Conservation (phyloP, 2,329 filamentous ascomycete species). For the Chaetomiaceae sp. region DNA sequence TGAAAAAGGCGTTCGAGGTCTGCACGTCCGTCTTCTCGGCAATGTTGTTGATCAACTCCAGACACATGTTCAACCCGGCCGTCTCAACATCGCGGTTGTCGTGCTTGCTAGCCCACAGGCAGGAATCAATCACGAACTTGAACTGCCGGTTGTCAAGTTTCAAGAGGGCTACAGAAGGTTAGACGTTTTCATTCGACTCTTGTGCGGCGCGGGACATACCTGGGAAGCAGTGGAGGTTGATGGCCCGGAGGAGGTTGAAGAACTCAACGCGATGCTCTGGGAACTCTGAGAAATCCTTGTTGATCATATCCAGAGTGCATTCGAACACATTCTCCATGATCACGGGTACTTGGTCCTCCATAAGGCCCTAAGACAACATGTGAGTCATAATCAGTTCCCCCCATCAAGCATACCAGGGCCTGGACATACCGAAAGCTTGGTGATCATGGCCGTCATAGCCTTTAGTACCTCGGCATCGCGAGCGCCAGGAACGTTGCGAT, state of each 20-base stretch:
- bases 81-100: slow-evolving; percentile 97
- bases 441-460: slow-evolving; percentile 96
- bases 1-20: slow-evolving; percentile 94
- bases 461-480: slow-evolving; percentile 95
- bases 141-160: slow-evolving; percentile 95
- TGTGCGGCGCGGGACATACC: slow-evolving; percentile 37
- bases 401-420: too few species aligned
- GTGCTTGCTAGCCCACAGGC: slow-evolving; percentile 99
- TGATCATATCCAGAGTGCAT: slow-evolving; percentile 99
- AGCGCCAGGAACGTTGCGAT: slow-evolving; percentile 91
- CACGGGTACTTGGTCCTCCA: slow-evolving; percentile 95
- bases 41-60: slow-evolving; percentile 96
- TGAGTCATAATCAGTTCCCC: not conserved
- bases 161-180: slow-evolving; percentile 57
- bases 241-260: slow-evolving; percentile 92
- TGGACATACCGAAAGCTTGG: slow-evolving; percentile 85
- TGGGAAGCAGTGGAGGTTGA: slow-evolving; percentile 96
- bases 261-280: slow-evolving; percentile 99
- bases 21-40: slow-evolving; percentile 81
- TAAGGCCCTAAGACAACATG: slow-evolving; percentile 60
- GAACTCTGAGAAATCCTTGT: slow-evolving; percentile 99
- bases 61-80: slow-evolving; percentile 94
- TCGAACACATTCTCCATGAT: slow-evolving; percentile 99
- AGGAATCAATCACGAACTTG: slow-evolving; percentile 99
- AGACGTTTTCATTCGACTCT: not conserved